Base-by-base conservation (phyloP, 768 basidiomycete species). In the Clathrus columnatus region DNA sequence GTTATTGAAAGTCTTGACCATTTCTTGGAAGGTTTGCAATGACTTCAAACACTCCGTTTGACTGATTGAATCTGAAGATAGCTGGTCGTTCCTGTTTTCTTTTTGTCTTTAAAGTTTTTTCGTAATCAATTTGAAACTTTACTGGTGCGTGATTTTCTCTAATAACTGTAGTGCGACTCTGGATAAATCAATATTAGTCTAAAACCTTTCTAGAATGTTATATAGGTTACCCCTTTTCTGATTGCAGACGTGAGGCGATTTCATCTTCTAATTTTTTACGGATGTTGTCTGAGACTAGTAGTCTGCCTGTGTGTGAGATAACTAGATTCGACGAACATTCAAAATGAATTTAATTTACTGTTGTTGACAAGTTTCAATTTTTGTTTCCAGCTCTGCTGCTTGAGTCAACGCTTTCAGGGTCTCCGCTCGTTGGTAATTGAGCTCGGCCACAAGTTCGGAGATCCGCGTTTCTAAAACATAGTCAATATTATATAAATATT, bases 381-480 rank as follows among this genome's bases (percentile, higher is more conserved):
- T 28, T 5, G n/a, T 10, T 27, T 57, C 56, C 7, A 57, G 30
- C 43, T 42, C 41, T 20, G 24, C 56, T 20, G 24, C 44, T 18
- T 18, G 32, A 14, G 23, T 18, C 29, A 27, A n/a, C 21, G 50
- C 56, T 24, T 51, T 50, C n/a, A 57, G 20, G 10, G 18, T 32
- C 18, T 50, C 56, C 20, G 20, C 42, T 26, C 50, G 56, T 26
- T 57, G 56, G 10, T 32, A 18, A 20, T 51, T 50, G 17, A 57
- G 32, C 14, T 24, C 24, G 48, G 2, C 46, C 18, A 47, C 8
- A 20, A 55, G 27, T 21, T 55, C 46, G 7, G 24, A 14, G 14
- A 46, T 43, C 14, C 27, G 56, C 27, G 49, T 7, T 5, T 44
- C 50, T 57, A 26, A n/a, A 14, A 7, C 16, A 50, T 18, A 27